A percentile compares a stretch with the other conserved stretches of the same genome.
These are phyloP conservation scores for Crithidia acanthocephali DNA, from an alignment of 208 protist species.

Conservation along the genomic window DNA sequence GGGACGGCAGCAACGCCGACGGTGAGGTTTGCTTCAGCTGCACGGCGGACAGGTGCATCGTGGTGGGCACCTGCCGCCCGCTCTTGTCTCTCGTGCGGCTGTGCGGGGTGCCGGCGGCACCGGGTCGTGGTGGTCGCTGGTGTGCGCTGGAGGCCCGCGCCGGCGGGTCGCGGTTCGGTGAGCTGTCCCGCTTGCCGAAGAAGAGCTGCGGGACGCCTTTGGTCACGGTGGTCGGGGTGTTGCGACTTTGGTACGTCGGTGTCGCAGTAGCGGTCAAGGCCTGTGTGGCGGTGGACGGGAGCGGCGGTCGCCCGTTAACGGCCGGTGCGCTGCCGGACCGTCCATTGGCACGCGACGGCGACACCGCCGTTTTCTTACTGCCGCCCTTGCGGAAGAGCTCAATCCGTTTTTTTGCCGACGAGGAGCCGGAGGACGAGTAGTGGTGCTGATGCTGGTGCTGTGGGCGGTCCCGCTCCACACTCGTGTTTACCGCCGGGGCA, in stretches of 20 bases:
- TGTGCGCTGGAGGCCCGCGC: background rate
- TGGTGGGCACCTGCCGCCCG: background rate
- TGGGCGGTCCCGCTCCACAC: background rate
- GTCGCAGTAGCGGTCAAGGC: background rate
- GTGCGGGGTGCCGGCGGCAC: background rate
- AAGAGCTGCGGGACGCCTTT: constrained; percentile 33
- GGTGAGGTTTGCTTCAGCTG: background rate
- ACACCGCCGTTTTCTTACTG: background rate
- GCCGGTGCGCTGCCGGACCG: constrained; percentile 19
- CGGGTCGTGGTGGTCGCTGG: background rate
- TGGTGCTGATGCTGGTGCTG: background rate
- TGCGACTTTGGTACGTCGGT: background rate
- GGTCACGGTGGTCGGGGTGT: constrained; percentile 10
- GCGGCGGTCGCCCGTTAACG: background rate
- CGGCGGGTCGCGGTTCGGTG: constrained; percentile 1
- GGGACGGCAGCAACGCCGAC: constrained; percentile 1
- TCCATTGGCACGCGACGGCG: background rate
- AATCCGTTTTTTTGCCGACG: constrained; percentile 11
- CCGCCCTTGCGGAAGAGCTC: constrained; percentile 9
- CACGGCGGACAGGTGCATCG: constrained; percentile 7
- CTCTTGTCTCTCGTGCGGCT: background rate
- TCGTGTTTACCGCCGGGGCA: too few relatives aligned
- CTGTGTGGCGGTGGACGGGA: background rate
- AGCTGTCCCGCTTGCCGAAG: constrained; percentile 19
- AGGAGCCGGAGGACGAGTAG: constrained; percentile 2